Evolutionary conservation across 768 basidiomycete genomes (phyloP).

Genomic region (Fomitopsis pulvina): DNA sequence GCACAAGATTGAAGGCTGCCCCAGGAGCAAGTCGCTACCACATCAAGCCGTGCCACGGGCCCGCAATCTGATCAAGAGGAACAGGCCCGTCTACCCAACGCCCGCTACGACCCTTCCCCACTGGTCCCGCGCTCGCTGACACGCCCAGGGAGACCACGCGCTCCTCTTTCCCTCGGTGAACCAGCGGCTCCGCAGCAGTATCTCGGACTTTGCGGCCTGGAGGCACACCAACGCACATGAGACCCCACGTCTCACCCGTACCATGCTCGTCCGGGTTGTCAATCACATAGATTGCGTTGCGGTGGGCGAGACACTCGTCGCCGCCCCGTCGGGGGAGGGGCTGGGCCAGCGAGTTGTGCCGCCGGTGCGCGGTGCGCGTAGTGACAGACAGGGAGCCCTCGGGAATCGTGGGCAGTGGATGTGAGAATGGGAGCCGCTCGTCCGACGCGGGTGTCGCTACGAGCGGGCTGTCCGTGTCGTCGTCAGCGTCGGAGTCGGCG

Average conservation of each 20-base stretch:
- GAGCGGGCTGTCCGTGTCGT: conserved; percentile 13
- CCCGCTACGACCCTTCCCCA: conserved; percentile 11
- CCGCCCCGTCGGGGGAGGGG: no score
- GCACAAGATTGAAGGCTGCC: no score
- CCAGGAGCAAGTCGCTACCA: no score
- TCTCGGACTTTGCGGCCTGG: conserved; percentile 4
- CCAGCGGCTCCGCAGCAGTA: conserved; percentile 8
- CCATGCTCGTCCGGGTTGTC: conserved; percentile 3
- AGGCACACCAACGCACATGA: background rate
- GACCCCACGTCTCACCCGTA: background rate
- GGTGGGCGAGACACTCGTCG: background rate
- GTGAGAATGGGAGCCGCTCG: background rate
- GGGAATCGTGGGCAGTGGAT: background rate
- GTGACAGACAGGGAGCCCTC: background rate
- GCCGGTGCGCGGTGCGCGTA: background rate
- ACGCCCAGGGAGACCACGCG: conserved; percentile 9
- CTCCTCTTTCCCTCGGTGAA: background rate
- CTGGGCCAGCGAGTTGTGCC: background rate
- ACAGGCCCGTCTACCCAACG: conserved; percentile 14
- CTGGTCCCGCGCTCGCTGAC: conserved; percentile 9
- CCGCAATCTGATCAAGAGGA: conserved; percentile 9
- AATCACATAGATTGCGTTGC: background rate
- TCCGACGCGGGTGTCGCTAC: background rate
- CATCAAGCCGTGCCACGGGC: background rate
- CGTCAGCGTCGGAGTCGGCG: conserved; percentile 10